Percentiles rank a stretch among this genome's conserved stretches.
Evolutionary conservation across 2,329 filamentous ascomycete genomes (phyloP).

Genomic region (Byssochlamys sp.): DNA sequence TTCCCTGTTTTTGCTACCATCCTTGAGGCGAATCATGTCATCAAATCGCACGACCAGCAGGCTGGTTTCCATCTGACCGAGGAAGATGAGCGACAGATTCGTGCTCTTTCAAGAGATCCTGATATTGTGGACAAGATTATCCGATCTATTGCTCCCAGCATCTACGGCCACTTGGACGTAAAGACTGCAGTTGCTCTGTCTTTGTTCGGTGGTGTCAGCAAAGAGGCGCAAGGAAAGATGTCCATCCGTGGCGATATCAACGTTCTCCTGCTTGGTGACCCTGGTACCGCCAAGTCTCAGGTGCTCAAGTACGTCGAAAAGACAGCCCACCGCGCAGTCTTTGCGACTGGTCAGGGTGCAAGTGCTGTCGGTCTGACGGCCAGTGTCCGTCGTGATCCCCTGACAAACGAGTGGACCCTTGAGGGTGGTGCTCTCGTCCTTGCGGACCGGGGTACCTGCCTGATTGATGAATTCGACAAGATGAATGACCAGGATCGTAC

Average conservation of each 20-base stretch:
- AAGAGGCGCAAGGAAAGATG: conserved; percentile 78
- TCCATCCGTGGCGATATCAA: conserved; percentile 96
- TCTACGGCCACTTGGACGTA: conserved; percentile 92
- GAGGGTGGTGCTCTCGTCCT: conserved; percentile 92
- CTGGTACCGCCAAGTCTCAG: conserved; percentile 95
- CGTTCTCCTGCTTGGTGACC: conserved; percentile 87
- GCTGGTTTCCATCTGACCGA: conserved; percentile 93
- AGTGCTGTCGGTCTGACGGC: conserved; percentile 96
- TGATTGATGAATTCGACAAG: conserved; percentile 99
- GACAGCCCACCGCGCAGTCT: conserved; percentile 90
- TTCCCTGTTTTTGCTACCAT: conserved; percentile 98
- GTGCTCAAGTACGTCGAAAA: conserved; percentile 96
- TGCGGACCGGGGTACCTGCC: conserved; percentile 84
- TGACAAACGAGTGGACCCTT: conserved; percentile 94
- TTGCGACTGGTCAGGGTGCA: conserved; percentile 93
- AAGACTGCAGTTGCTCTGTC: conserved; percentile 93
- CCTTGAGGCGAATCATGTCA: conserved; percentile 89
- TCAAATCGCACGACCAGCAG: conserved; percentile 94
- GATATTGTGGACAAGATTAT: conserved; percentile 89
- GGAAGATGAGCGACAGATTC: conserved; percentile 85
- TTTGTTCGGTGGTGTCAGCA: conserved; percentile 87
- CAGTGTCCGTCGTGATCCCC: conserved; percentile 84
- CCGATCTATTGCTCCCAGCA: conserved; percentile 87
- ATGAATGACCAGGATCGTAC: conserved; percentile 99
- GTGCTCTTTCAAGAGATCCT: conserved; percentile 75